Evolutionary conservation across 306 rosid genomes (phyloP), one percentile per base, ranked within the genome.

Genomic region (Sphenostylis stenocarpa): DNA sequence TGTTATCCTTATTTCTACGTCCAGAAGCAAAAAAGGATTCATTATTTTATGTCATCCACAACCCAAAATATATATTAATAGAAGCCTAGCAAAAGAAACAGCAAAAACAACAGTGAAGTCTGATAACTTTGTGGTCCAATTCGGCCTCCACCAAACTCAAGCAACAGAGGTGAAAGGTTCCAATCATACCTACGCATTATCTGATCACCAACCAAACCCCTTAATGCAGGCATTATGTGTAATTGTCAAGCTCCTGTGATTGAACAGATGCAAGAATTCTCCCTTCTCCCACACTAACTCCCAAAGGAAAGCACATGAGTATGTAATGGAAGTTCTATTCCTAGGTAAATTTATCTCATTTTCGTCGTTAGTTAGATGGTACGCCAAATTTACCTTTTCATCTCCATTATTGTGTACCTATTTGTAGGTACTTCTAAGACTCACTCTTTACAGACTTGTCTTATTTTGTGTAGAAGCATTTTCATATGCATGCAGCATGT

Each of bases 71-170:
- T 28, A 11, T 44, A 34, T 58, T 36, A 36, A 29, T 28, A 39
- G 51, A 70, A 38, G 52, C 36, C 61, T 61, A 13, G 71, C 41
- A 8, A 28, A 39, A 19, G 29, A 68, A 68, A 56, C 31, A 53
- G 16, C 20, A 72, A 44, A 56, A 52, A 63, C 23, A 45, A 38
- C 12, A 14, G n/a, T 8, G 20, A 45, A 72, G 49, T 60, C 53
- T 62, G 36, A 65, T 24, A 64, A 55, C 21, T 71, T 43, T 71
- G 75, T 55, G 78, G 85, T 76, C 70, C 79, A 71, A 58, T 82
- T 63, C 71, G 79, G 64, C 48, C 33, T 65, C 71, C 76, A 77
- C 79, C 39, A 51, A 63, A 67, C 77, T 75, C 67, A 75, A 61
- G 74, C 63, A 41, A 43, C 62, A 76, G 52, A 68, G 41, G 60